These are phyloP conservation scores for Coffea canephora DNA, from an alignment of 257 asterid genomes.

Conservation along the genomic window DNA sequence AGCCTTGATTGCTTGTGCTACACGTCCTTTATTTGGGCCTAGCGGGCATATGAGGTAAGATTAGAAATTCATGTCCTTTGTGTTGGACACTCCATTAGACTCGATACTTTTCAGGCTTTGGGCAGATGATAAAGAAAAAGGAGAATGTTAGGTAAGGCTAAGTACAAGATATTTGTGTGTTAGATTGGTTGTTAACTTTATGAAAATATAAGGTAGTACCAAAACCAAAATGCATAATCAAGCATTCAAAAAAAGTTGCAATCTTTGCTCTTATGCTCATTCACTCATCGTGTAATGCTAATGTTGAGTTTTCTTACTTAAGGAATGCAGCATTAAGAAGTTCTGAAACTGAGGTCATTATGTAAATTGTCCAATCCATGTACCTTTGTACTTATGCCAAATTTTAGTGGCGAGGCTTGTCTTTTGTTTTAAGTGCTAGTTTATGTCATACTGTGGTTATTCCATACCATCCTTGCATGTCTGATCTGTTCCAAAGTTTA, in stretches of 20 bases:
- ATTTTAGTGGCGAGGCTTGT: not conserved
- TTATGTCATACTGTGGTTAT: conserved; percentile 12
- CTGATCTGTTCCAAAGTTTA: conserved; percentile 40
- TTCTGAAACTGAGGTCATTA: not conserved
- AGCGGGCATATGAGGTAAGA: not conserved
- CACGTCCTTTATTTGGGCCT: not conserved
- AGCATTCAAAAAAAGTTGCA: not conserved
- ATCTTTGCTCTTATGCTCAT: conserved; percentile 9
- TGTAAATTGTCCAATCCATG: not conserved
- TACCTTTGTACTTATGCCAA: not conserved
- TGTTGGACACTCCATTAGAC: not conserved
- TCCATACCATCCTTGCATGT: conserved; percentile 23
- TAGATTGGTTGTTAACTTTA: not conserved
- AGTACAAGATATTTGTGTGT: too few species aligned
- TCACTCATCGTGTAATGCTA: not conserved
- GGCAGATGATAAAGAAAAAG: not conserved
- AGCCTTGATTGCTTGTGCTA: not conserved
- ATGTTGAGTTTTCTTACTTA: not conserved
- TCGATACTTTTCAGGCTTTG: not conserved
- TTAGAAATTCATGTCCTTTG: not conserved
- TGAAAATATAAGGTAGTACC: not conserved
- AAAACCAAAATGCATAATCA: not conserved
- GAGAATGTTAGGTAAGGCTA: not conserved
- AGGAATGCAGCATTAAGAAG: not conserved
- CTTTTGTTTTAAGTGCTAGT: not conserved